Conservation (phyloP, 345 rosid genomes). For the Gossypium sturtianum region DNA sequence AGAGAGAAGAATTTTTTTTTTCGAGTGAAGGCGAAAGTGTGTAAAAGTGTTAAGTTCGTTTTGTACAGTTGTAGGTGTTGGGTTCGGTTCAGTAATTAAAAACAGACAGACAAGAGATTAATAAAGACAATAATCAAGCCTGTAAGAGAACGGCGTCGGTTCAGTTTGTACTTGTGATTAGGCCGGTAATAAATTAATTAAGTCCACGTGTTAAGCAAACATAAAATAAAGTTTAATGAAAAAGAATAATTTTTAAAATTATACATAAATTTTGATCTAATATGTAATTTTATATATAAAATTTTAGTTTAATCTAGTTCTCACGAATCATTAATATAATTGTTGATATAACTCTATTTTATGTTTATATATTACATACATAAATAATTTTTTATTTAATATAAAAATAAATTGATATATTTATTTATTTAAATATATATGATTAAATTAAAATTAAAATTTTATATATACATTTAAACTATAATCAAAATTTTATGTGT, state of each 20-base stretch:
- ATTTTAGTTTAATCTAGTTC: too few relatives aligned
- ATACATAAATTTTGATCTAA: rapidly evolving
- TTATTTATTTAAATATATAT: too few relatives aligned
- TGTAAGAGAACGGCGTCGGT: slow-evolving; percentile 4
- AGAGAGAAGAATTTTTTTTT: background rate
- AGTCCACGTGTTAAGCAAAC: background rate
- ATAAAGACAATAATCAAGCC: background rate
- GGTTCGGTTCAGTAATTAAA: background rate
- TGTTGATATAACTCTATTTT: rapidly evolving
- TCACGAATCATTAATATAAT: too few relatives aligned
- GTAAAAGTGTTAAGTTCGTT: slow-evolving; percentile 6
- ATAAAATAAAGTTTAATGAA: background rate
- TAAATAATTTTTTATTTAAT: too few relatives aligned
- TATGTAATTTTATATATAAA: too few relatives aligned
- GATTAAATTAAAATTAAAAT: too few relatives aligned
- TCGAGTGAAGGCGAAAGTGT: background rate
- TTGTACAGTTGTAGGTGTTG: slow-evolving; percentile 1
- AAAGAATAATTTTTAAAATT: too few relatives aligned
- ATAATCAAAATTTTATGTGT: too few relatives aligned
- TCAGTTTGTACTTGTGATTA: background rate
- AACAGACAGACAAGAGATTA: background rate
- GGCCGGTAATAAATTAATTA: background rate
- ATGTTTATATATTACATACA: too few relatives aligned
- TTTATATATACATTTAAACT: rapidly evolving
- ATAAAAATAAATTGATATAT: too few relatives aligned